Conservation (phyloP, 495 filamentous ascomycete genomes). For the Aspergillus leporis region DNA sequence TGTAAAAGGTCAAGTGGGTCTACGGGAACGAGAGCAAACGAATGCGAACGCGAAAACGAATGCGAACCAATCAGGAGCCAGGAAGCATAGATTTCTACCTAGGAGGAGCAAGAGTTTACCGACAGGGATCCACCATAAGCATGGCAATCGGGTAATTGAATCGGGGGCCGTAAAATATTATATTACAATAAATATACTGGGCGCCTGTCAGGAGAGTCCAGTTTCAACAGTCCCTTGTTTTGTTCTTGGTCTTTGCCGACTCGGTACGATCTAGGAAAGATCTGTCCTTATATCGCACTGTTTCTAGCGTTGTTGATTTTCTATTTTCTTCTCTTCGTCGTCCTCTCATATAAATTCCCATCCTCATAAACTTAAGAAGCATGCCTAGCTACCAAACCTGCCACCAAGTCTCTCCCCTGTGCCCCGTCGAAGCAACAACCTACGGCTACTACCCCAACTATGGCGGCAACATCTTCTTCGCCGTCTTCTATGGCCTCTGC, state of each 20-base stretch:
- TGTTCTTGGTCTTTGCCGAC: conserved; percentile 10
- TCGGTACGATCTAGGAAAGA: no score
- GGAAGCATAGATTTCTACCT: conserved; percentile 9
- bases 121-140: neutral
- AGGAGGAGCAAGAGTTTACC: neutral
- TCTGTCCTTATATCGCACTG: no score
- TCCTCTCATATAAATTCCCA: neutral
- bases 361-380: conserved; percentile 2
- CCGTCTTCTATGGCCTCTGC: conserved; percentile 53
- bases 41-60: conserved; percentile 24
- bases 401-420: conserved; percentile 46
- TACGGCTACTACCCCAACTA: conserved; percentile 68
- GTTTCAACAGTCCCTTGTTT: neutral
- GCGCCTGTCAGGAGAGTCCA: neutral
- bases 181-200: neutral
- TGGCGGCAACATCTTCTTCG: conserved; percentile 63
- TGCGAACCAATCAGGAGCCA: conserved; percentile 27
- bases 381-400: conserved; percentile 42
- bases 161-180: neutral
- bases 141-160: neutral
- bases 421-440: conserved; percentile 61
- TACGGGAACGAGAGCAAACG: conserved; percentile 32
- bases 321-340: neutral
- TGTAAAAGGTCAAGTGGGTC: conserved; percentile 7
- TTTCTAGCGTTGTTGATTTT: neutral